Percentiles rank a stretch among this genome's conserved stretches.
Conservation (phyloP, 2,329 filamentous ascomycete genomes). For the Colletotrichum lini region DNA sequence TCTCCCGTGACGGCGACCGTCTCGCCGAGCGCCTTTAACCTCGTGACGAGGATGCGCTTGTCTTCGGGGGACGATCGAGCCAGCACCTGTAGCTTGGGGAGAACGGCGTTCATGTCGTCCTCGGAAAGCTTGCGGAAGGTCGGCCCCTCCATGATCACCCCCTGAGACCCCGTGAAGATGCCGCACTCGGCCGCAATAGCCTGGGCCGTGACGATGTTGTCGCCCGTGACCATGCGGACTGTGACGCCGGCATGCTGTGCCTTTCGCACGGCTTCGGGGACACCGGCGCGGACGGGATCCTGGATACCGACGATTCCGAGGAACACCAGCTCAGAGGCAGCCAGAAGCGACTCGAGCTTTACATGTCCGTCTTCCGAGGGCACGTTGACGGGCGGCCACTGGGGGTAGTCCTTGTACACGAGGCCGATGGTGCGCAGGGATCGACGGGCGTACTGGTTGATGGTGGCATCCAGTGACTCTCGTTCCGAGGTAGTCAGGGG, state of each 20-base stretch:
- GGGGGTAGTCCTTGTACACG: conserved; percentile 51
- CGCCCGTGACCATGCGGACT: conserved; percentile 74
- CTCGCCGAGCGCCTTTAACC: conserved; percentile 75
- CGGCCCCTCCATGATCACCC: conserved; percentile 69
- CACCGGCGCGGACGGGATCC: conserved; percentile 75
- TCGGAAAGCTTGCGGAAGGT: conserved; percentile 72
- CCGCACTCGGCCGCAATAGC: conserved; percentile 60
- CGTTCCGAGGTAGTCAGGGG: conserved; percentile 10
- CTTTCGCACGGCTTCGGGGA: conserved; percentile 72
- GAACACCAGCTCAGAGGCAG: conserved; percentile 52
- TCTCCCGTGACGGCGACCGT: conserved; percentile 78
- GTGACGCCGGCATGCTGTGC: conserved; percentile 76
- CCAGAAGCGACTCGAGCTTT: conserved; percentile 20
- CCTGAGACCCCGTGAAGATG: conserved; percentile 53
- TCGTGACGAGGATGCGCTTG: conserved; percentile 75
- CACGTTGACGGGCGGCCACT: conserved; percentile 65
- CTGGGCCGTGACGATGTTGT: conserved; percentile 59
- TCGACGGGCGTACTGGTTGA: conserved; percentile 53
- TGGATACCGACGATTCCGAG: conserved; percentile 73
- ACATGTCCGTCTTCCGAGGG: conserved; percentile 72
- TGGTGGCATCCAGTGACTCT: conserved; percentile 47
- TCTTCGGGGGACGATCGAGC: conserved; percentile 79
- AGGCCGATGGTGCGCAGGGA: conserved; percentile 59
- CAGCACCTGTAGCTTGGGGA: conserved; percentile 76
- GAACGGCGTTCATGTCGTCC: conserved; percentile 62